Percentiles rank a stretch among this genome's conserved stretches.
Conservation (phyloP, 2,329 filamentous ascomycete species). For the Botrytis squamosa region DNA sequence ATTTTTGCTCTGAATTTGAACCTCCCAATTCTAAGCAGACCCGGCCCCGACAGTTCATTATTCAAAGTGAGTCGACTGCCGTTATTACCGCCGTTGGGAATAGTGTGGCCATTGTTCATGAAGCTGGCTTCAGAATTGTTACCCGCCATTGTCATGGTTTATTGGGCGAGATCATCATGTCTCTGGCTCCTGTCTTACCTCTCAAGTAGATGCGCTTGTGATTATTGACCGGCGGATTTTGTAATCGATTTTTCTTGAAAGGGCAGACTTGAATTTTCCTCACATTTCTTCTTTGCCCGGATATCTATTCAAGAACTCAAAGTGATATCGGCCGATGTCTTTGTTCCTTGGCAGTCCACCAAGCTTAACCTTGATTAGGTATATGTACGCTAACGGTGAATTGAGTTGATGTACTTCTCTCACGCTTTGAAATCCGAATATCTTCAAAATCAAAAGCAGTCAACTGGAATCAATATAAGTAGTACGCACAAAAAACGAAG, state of each 20-base stretch:
- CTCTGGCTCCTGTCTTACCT: too few relatives aligned
- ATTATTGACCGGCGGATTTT: not conserved
- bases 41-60: constrained; percentile 12
- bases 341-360: not conserved
- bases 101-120: not conserved
- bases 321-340: not conserved
- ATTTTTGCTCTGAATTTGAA: constrained; percentile 39
- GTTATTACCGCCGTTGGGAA: not conserved
- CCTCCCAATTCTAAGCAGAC: constrained; percentile 34
- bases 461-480: too few relatives aligned
- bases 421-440: not conserved
- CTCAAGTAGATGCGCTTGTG: not conserved
- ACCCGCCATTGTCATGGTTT: constrained; percentile 10
- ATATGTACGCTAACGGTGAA: not conserved
- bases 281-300: not conserved
- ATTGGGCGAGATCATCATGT: constrained; percentile 2
- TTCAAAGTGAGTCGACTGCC: not conserved
- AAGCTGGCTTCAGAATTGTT: not conserved
- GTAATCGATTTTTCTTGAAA: not conserved
- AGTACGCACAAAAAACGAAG: not conserved
- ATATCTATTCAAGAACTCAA: not conserved
- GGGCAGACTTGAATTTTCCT: not conserved
- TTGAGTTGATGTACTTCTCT: not conserved
- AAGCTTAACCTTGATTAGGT: not conserved
- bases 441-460: not conserved